Base-by-base conservation (phyloP, 129 eudicot species). In the Cynara cardunculus region DNA sequence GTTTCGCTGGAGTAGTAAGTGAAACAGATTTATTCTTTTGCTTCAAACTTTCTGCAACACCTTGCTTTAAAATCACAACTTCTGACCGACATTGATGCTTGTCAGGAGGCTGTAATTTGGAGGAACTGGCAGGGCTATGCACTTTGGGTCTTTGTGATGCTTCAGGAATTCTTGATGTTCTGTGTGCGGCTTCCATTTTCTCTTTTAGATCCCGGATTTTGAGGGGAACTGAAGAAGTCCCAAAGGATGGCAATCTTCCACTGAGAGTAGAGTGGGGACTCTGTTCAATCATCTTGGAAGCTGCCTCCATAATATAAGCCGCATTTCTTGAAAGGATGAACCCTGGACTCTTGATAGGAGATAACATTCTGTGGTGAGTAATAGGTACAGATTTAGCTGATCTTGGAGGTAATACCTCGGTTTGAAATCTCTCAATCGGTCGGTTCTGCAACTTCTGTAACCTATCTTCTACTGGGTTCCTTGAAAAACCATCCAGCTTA, bases 271-370 rank as follows among this genome's bases (percentile, higher is more conserved):
- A 73, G 44, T 81, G 90, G 72, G 94, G 97, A 80, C 91, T 87
- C 75, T 93, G 97, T 74, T 89, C 97, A 30, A 88, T 87, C 10
- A 95, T 89, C 84, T 86, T 92, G 25, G 97, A 87, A 75, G 99
- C 99, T 61, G 90, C 89, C 80, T 95, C 97, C 92, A 92, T 89
- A 31, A 95, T 78, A 76, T 85, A 92, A 34, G 95, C 87, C 3
- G 97, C 93, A 80, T 90, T 85, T 83, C 86, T 90, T 8, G 97
- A 82, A 28, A 96, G 90, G 7, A 92, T 78, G 46, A 92, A 92
- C 7, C 97, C 97, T n/a, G 99, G 97, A 86, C 97, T 90, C 82
- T 95, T 95, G 76, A 95, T 92, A 37, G 97, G 99, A 76, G 99
- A 95, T 79, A 95, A 82, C 78, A 92, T 89, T 79, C 90, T 85